Percentiles rank a stretch among this genome's conserved stretches.
These are phyloP conservation scores for Scheffersomyces coipomensis DNA, from an alignment of 805 yeast genomes.

Conservation along the genomic window DNA sequence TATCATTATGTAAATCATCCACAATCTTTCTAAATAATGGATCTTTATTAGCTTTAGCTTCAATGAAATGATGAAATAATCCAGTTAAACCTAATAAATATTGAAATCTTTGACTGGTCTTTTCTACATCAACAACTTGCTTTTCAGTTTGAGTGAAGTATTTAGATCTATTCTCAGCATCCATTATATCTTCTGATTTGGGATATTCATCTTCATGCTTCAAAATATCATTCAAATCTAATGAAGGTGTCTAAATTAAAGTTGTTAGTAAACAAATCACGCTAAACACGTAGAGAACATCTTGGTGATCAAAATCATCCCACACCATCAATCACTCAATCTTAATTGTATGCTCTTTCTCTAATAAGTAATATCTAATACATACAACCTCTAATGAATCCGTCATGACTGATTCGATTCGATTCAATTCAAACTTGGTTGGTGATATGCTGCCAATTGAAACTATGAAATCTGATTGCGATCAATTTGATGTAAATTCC, in stretches of 20 bases:
- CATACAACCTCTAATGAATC: not conserved
- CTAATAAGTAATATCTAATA: too few species aligned
- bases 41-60: slow-evolving; percentile 59
- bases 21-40: slow-evolving; percentile 53
- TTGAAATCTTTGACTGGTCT: slow-evolving; percentile 62
- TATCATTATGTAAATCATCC: slow-evolving; percentile 31
- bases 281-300: too few species aligned
- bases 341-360: too few species aligned
- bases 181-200: not conserved
- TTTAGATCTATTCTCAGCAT: slow-evolving; percentile 11
- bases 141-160: slow-evolving; percentile 36
- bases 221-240: slow-evolving; percentile 8
- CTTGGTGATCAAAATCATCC: too few species aligned
- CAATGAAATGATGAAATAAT: slow-evolving; percentile 67
- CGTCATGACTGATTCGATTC: not conserved
- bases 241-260: slow-evolving; percentile 12
- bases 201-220: slow-evolving; percentile 1
- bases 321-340: not conserved
- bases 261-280: too few species aligned
- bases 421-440: too few species aligned
- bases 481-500: too few species aligned
- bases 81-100: slow-evolving; percentile 62
- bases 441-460: too few species aligned
- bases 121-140: slow-evolving; percentile 48
- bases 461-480: too few species aligned